Base-by-base conservation (phyloP, 2,329 filamentous ascomycete genomes). In the Daldinia eschscholtzii region DNA sequence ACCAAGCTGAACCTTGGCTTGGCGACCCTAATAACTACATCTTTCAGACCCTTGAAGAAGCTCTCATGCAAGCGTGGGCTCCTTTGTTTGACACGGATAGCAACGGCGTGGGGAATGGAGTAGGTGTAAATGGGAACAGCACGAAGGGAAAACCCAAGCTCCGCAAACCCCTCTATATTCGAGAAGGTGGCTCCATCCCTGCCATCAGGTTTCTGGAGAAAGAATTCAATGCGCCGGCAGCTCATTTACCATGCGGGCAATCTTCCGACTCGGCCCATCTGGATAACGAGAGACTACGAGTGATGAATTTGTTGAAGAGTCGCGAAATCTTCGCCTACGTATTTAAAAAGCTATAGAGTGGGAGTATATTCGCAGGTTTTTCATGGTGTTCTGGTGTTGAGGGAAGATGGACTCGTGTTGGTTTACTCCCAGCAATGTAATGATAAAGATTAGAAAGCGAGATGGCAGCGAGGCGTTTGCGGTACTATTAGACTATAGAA, bases 1-100 rank as follows among this genome's bases (percentile, higher is more conserved):
- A 98, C 77, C 91, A 93, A 80, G 95, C 96, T 0, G 96, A 99
- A 77, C 94, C 96, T 0, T 99, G 96, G 96, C 88, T 99, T 0
- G 95, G 96, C 13, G 93, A 98, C 74, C 94, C 93, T 3, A 89
- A 90, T 56, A 98, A 97, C 73, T 89, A 94, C 72, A 94, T 98
- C 65, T 99, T 98, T 80, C 89, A 91, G 70, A 97, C 93, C 0
- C 87, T 99, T 0, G 94, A 97, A 73, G 86, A 90, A 66, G 96
- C 94, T 0, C 91, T 98, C 57, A 88, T 94, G 75, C 88, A 92
- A 50, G 93, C 92, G 0, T 99, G 96, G 96, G 89, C 89, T 0
- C 88, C 88, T 0, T 84, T 80, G 46, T 86, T 81, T 65, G 70
- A 64, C 20, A 28, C 61, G 4, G n/a, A 23, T 18, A 61, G 6